These are phyloP conservation scores for Tricharina praecox DNA, from an alignment of 495 filamentous ascomycete species.

Conservation along the genomic window DNA sequence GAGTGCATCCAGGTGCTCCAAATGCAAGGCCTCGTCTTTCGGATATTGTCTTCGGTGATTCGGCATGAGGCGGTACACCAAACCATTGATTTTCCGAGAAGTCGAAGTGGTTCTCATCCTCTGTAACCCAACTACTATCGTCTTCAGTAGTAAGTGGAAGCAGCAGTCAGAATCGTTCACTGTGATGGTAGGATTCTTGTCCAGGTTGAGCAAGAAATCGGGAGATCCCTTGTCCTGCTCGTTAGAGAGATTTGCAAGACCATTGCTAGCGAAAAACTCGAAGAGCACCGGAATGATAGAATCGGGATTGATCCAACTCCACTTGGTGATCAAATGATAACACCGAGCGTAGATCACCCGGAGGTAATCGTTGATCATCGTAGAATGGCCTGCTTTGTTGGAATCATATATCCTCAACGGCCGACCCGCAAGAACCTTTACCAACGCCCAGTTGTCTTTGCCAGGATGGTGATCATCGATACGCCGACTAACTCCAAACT, in stretches of 20 bases:
- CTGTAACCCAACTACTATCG: conserved; percentile 52
- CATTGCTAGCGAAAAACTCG: conserved; percentile 72
- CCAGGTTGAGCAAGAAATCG: conserved; percentile 57
- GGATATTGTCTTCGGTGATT: conserved; percentile 78
- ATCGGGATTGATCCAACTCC: conserved; percentile 77
- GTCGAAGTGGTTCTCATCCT: conserved; percentile 32
- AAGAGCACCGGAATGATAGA: conserved; percentile 63
- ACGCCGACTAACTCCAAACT: not conserved
- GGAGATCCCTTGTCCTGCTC: conserved; percentile 66
- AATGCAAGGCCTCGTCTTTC: conserved; percentile 57
- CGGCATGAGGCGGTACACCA: conserved; percentile 64
- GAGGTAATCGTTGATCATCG: conserved; percentile 68
- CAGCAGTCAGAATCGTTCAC: conserved; percentile 56
- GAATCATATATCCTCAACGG: conserved; percentile 48
- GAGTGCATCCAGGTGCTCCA: conserved; percentile 66
- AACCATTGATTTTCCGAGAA: conserved; percentile 54
- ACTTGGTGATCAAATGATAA: conserved; percentile 56
- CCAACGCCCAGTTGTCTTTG: conserved; percentile 55
- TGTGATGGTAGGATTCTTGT: conserved; percentile 41
- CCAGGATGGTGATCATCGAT: conserved; percentile 7
- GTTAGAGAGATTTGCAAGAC: conserved; percentile 53
- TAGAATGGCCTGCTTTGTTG: conserved; percentile 31
- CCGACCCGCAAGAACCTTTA: conserved; percentile 47
- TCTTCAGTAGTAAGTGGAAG: conserved; percentile 87
- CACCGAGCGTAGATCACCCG: conserved; percentile 57